These are phyloP conservation scores for Bullera alba DNA, from an alignment of 768 basidiomycete species.

Conservation along the genomic window DNA sequence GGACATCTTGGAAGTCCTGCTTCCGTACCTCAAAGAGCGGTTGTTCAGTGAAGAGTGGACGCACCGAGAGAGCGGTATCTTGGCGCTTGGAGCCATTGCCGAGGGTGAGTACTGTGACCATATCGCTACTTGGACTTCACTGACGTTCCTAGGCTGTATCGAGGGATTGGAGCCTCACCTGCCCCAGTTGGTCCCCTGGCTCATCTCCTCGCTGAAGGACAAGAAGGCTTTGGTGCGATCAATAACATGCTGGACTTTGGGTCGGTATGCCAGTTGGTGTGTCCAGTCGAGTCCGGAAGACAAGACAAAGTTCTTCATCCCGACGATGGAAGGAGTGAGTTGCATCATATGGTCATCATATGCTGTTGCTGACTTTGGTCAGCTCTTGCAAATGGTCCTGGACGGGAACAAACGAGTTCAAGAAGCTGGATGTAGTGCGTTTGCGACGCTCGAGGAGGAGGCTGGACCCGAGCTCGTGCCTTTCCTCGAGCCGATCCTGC, in stretches of 20 bases:
- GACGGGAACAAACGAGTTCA: constrained; percentile 99
- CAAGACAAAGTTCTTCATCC: constrained; percentile 83
- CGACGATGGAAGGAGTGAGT: constrained; percentile 94
- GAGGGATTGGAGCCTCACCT: constrained; percentile 91
- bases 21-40: constrained; percentile 85
- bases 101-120: constrained; percentile 59
- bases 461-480: constrained; percentile 83
- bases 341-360: neutral
- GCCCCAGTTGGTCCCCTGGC: constrained; percentile 83
- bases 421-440: constrained; percentile 97
- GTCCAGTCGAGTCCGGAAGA: constrained; percentile 69
- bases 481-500: constrained; percentile 87
- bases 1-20: constrained; percentile 80
- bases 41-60: constrained; percentile 89
- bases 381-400: constrained; percentile 94
- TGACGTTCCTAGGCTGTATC: constrained; percentile 67
- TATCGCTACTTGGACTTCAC: neutral
- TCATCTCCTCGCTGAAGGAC: constrained; percentile 83
- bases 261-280: constrained; percentile 96
- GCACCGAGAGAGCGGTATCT: constrained; percentile 87
- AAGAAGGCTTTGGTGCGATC: constrained; percentile 95
- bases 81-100: constrained; percentile 95
- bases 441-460: constrained; percentile 97
- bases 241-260: constrained; percentile 99
- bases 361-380: constrained; percentile 1